Base-by-base conservation (phyloP, 805 yeast genomes). In the Hanseniaspora singularis region DNA sequence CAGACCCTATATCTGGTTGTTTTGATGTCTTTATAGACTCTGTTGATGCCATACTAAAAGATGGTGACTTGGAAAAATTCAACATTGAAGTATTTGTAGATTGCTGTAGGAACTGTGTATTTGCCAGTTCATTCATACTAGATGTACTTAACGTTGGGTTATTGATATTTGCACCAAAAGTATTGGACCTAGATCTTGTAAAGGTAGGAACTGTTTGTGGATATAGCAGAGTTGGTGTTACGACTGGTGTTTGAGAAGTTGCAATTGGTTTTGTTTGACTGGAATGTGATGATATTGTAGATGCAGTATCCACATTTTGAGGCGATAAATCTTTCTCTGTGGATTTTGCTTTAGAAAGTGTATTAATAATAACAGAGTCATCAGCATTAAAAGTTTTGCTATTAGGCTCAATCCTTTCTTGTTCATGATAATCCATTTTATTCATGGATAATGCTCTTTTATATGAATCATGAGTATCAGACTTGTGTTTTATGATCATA, bases 401-500 rank as follows among this genome's bases (percentile, higher is more conserved):
- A 23, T 37, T 11, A 9, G 52, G 24, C 24, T 50, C 41, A 23
- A 36, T 27, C 26, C 52, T 38, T n/a, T 53, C 44, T 10, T 54
- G 45, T n/a, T 52, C 49, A 12, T 45, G 38, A 22, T 36, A 6
- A 8, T 40, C 46, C 15, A 20, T 34, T n/a, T 30, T 39, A 19
- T 36, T 33, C 28, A 37, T 33, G 15, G 49, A 50, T 4, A 45
- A 7, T 18, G 16, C 19, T 15, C 42, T 39, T 28, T 39, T 30
- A 7, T 3, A n/a, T n/a, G 31, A 14, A 12, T 7, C 19, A 11
- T 32, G 31, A 22, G 15, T n/a, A n/a, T 22, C 28, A 8, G 54
- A 52, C 16, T 54, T 51, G 24, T 60, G 46, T 16, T 37, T 47
- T 10, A 47, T 54, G 32, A 57, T 59, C 46, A 63, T 66, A 69